These are phyloP conservation scores for Prunus armeniaca DNA, from an alignment of 306 rosid genomes.

Conservation along the genomic window DNA sequence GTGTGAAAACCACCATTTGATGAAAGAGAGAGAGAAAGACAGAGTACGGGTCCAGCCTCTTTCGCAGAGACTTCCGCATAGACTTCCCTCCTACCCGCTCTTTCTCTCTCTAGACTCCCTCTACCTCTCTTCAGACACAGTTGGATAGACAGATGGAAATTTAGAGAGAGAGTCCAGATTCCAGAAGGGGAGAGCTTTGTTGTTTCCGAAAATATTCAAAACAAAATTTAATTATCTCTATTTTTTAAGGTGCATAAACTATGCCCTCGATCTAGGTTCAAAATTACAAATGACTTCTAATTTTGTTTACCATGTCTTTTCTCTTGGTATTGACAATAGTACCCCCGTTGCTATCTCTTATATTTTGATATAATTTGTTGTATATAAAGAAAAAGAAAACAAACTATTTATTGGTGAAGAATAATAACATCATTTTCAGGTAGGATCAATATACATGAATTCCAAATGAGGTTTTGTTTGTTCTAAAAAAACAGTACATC, in stretches of 20 bases:
- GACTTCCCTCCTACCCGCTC: slow-evolving; percentile 23
- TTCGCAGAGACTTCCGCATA: slow-evolving; percentile 33
- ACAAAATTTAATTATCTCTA: not conserved
- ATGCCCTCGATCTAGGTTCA: not conserved
- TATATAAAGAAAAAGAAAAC: too few relatives aligned
- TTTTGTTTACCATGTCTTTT: not conserved
- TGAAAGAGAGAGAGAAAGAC: not conserved
- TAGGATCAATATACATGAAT: too few relatives aligned
- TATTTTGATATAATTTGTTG: too few relatives aligned
- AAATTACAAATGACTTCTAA: not conserved
- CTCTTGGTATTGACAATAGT: not conserved
- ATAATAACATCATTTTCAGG: too few relatives aligned
- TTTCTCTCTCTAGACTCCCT: not conserved
- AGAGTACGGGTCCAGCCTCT: slow-evolving; percentile 8
- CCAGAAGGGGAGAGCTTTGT: not conserved
- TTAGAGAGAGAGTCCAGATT: not conserved
- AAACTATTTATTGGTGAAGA: too few relatives aligned
- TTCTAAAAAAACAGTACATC: too few relatives aligned
- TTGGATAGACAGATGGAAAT: not conserved
- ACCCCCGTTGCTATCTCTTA: too few relatives aligned
- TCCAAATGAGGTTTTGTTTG: too few relatives aligned
- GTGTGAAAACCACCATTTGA: slow-evolving; percentile 22
- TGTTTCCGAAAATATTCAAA: slow-evolving; percentile 23
- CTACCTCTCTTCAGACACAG: not conserved
- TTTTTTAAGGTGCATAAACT: not conserved